Percentiles rank a stretch among this genome's conserved stretches.
Evolutionary conservation across 202 grass and related monocot species (phyloP).

Genomic region (Digitaria exilis): DNA sequence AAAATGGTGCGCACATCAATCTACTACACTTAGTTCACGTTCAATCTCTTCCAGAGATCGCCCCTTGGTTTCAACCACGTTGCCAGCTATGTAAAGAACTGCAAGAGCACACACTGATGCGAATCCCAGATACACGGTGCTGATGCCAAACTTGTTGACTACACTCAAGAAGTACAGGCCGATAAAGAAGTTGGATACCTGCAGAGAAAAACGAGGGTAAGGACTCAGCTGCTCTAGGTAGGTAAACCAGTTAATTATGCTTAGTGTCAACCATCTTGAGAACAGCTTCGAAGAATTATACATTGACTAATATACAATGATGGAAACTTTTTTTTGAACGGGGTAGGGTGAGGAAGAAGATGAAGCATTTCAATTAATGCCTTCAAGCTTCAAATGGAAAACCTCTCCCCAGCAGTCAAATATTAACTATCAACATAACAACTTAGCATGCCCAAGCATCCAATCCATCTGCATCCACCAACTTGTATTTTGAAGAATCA

Average conservation of each 20-base stretch:
- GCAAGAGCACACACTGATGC: constrained; percentile 78
- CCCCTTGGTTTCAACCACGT: constrained; percentile 94
- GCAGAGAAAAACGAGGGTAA: constrained; percentile 6
- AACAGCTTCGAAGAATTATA: background rate
- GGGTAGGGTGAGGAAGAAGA: background rate
- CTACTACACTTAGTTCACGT: constrained; percentile 53
- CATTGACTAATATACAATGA: background rate
- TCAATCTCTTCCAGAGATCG: constrained; percentile 94
- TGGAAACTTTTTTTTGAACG: background rate
- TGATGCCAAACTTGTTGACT: constrained; percentile 88
- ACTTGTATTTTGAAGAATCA: constrained; percentile 32
- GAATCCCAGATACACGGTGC: constrained; percentile 82
- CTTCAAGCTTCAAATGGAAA: background rate
- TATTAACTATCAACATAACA: background rate
- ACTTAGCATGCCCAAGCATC: background rate
- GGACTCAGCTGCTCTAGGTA: background rate
- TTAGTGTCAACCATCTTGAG: too few relatives aligned
- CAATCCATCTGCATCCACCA: background rate
- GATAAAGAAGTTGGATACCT: constrained; percentile 96
- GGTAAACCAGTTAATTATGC: background rate
- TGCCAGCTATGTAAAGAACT: constrained; percentile 81
- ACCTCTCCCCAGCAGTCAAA: background rate
- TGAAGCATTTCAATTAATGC: background rate
- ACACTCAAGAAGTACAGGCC: constrained; percentile 98
- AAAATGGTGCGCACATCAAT: constrained; percentile 22